Conservation (phyloP, 495 filamentous ascomycete species). For the Daldinia concentrica region DNA sequence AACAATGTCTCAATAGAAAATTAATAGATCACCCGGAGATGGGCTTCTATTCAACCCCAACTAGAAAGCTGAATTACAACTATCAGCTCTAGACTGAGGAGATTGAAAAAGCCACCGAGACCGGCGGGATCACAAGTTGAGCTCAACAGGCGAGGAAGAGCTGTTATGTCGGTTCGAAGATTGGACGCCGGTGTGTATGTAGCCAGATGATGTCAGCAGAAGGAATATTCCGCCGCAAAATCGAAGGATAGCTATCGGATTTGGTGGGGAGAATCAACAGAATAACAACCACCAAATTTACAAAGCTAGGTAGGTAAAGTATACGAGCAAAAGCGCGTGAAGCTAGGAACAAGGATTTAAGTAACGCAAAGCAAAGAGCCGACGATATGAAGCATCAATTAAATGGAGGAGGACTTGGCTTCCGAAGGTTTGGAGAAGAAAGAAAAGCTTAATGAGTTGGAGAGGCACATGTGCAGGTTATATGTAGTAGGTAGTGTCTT, state of each 20-base stretch:
- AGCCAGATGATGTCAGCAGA: slow-evolving; percentile 40
- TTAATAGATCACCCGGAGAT: slow-evolving; percentile 36
- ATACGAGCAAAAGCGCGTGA: slow-evolving; percentile 16
- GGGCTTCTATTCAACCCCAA: slow-evolving; percentile 31
- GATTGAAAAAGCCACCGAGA: slow-evolving; percentile 29
- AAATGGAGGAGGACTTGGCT: not conserved
- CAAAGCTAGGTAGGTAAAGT: slow-evolving; percentile 1
- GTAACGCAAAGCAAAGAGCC: slow-evolving; percentile 13
- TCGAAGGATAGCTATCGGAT: slow-evolving; percentile 22
- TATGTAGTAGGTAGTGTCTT: not conserved
- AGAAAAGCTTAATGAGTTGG: slow-evolving; percentile 8
- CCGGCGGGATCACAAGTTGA: slow-evolving; percentile 40
- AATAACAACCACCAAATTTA: slow-evolving; percentile 2
- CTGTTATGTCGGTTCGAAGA: slow-evolving; percentile 14
- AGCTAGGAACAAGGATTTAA: slow-evolving; percentile 1
- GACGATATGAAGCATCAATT: slow-evolving; percentile 22
- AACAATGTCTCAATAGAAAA: slow-evolving; percentile 37
- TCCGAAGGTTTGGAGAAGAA: slow-evolving; percentile 4
- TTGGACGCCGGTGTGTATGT: slow-evolving; percentile 8
- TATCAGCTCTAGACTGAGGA: slow-evolving; percentile 26
- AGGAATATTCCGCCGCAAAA: slow-evolving; percentile 29
- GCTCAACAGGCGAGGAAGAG: slow-evolving; percentile 38
- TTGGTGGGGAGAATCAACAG: slow-evolving; percentile 18
- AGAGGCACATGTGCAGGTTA: not conserved
- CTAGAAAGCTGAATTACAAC: slow-evolving; percentile 21